These are phyloP conservation scores for Leccinum solheimii DNA, from an alignment of 1,284 basidiomycete species.

Conservation along the genomic window DNA sequence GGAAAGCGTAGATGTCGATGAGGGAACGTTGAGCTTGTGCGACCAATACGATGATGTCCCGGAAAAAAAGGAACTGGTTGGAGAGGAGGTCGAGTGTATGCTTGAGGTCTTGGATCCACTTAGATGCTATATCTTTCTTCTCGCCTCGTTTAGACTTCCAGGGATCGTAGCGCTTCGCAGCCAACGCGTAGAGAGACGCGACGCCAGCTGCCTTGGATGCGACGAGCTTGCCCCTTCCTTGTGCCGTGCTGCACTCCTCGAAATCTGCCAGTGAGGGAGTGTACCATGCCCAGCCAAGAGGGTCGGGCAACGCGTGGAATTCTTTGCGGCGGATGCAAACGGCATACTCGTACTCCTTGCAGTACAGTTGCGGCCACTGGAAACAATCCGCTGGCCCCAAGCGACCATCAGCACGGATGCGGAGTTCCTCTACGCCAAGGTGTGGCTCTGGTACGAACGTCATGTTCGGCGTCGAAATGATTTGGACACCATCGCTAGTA, in stretches of 20 bases:
- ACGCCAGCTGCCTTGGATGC: neutral
- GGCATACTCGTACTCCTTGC: neutral
- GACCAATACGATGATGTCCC: neutral
- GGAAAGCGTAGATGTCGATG: neutral
- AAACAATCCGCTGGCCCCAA: constrained; percentile 10
- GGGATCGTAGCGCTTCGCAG: neutral
- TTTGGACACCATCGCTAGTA: neutral
- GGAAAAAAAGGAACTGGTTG: neutral
- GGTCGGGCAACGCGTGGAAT: neutral
- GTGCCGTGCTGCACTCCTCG: neutral
- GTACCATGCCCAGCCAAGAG: neutral
- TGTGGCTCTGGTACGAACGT: constrained; percentile 5
- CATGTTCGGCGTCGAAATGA: constrained; percentile 13
- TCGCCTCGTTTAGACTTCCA: neutral
- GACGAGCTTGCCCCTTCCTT: neutral
- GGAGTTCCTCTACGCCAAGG: neutral
- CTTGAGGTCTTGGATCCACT: neutral
- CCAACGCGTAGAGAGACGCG: neutral
- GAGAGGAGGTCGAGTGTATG: neutral
- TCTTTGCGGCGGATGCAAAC: neutral
- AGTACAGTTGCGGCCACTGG: constrained; percentile 16
- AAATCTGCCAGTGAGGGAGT: neutral
- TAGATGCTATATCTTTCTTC: neutral
- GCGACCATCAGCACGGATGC: neutral
- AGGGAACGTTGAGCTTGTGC: neutral